phyloP scores from a whole-genome alignment of 1,139 yeast genomes.

The Scheffersomyces illinoinensis region DNA sequence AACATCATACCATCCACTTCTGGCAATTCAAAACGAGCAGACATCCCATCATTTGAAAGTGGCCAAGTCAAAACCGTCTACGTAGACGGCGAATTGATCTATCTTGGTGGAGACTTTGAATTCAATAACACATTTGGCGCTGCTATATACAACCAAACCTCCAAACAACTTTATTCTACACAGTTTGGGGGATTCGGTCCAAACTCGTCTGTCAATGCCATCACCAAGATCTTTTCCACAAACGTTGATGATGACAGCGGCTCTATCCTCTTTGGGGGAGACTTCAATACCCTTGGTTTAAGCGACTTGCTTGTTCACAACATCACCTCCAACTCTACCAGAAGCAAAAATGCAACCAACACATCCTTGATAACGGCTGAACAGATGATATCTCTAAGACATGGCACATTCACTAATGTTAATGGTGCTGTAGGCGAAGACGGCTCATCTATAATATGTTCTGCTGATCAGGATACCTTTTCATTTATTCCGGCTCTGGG shows the following conservation, averaged over 20 bases:
- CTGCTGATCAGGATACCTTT: constrained; percentile 38
- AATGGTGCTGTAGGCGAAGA: constrained; percentile 42
- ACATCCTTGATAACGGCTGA: constrained; percentile 53
- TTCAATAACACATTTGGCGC: constrained; percentile 60
- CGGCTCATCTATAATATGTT: constrained; percentile 58
- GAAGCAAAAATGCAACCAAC: constrained; percentile 24
- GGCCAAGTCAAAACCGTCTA: constrained; percentile 59
- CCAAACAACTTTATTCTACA: constrained; percentile 45
- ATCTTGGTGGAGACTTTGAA: constrained; percentile 78
- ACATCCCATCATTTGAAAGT: constrained; percentile 24
- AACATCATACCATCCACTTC: constrained; percentile 30
- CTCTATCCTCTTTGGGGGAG: constrained; percentile 78
- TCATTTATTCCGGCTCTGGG: constrained; percentile 47
- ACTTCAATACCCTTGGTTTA: constrained; percentile 63
- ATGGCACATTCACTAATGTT: constrained; percentile 60
- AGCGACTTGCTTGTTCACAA: constrained; percentile 41
- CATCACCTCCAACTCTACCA: constrained; percentile 26
- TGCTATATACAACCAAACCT: constrained; percentile 60
- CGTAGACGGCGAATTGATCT: constrained; percentile 51
- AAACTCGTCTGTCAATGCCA: constrained; percentile 63
- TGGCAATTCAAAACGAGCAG: constrained; percentile 19
- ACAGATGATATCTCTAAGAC: constrained; percentile 64
- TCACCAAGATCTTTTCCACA: constrained; percentile 49
- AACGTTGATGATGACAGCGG: constrained; percentile 21
- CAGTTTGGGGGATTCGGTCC: constrained; percentile 80